Conservation (phyloP, 371 early-diverging fungal genomes). For the Massospora cicadina region DNA sequence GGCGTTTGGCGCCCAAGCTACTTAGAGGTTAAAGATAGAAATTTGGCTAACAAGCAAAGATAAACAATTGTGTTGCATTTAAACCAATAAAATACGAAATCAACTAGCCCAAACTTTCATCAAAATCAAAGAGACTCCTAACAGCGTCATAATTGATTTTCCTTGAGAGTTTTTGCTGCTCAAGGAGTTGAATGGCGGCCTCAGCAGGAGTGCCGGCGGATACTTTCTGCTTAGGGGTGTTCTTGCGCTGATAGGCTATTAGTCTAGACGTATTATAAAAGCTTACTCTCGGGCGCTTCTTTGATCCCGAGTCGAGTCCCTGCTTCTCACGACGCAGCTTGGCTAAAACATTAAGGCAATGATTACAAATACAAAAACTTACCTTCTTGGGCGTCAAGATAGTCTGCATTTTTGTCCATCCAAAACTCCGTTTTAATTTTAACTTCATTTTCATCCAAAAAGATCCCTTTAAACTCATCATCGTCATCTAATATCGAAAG, state of each 20-base stretch:
- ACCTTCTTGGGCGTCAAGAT: slow-evolving; percentile 4
- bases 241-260: background rate
- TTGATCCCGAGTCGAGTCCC: background rate
- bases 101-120: no score
- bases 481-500: background rate
- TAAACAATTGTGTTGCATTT: no score
- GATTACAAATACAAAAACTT: background rate
- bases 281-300: background rate
- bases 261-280: background rate
- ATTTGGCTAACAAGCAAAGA: no score
- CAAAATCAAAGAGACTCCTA: background rate
- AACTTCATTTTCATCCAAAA: slow-evolving; percentile 4
- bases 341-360: background rate
- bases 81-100: no score
- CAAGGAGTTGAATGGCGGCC: background rate
- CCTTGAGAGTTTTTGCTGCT: background rate
- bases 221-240: background rate
- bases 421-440: slow-evolving; percentile 3
- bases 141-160: slow-evolving; percentile 5
- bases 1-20: no score
- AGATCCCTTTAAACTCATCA: background rate
- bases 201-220: background rate
- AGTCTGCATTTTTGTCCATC: slow-evolving; percentile 5
- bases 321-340: background rate
- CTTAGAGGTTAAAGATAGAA: no score